A percentile compares a stretch with the other conserved stretches of the same genome.
phyloP scores from a whole-genome alignment of 306 rosid genomes.

The Acacia melanoxylon region DNA sequence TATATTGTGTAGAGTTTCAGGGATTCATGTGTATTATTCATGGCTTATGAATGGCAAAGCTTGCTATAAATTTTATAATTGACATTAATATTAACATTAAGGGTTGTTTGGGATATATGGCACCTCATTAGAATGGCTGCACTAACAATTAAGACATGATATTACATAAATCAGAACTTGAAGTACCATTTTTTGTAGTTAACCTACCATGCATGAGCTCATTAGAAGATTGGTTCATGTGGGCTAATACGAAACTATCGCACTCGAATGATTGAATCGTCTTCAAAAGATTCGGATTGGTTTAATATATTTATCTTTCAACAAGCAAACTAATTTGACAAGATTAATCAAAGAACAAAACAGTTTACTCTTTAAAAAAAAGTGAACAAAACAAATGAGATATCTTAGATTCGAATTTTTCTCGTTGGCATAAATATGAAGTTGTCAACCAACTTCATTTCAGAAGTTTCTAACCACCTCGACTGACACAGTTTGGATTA shows the following conservation, averaged over 20 bases:
- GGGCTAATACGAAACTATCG: not conserved
- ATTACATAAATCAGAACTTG: not conserved
- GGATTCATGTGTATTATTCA: not conserved
- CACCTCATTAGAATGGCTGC: not conserved
- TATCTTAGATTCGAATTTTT: not conserved
- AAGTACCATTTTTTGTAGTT: not conserved
- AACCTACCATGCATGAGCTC: not conserved
- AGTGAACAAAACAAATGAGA: not conserved
- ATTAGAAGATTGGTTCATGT: not conserved
- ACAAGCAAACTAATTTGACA: not conserved
- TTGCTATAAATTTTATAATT: not conserved
- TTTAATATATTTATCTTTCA: not conserved
- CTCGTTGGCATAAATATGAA: not conserved
- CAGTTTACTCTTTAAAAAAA: not conserved
- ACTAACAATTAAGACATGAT: not conserved
- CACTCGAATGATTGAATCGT: not conserved
- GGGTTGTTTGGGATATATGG: not conserved
- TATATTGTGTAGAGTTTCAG: not conserved
- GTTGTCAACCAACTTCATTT: not conserved
- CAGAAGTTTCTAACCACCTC: not conserved
- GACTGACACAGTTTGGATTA: not conserved
- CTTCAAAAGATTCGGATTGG: not conserved
- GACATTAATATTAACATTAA: not conserved
- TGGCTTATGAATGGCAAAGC: not conserved
- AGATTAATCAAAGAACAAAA: not conserved